Conservation (phyloP, 2,329 filamentous ascomycete species). For the Sclerotinia sclerotiorum region DNA sequence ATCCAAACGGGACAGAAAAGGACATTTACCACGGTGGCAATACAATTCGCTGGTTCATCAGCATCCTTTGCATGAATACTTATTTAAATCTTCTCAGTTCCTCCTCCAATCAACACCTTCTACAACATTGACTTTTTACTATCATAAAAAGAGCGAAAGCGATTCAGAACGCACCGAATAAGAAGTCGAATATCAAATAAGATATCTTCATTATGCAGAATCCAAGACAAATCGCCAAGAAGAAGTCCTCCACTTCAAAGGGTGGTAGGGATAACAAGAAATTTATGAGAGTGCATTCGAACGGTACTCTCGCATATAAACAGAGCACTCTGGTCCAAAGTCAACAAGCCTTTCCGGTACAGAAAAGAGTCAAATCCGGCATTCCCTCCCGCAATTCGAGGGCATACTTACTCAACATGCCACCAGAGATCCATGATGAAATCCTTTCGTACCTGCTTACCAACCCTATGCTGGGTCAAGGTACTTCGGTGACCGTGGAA, state of each 20-base stretch:
- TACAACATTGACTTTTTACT: background rate
- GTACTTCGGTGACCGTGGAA: background rate
- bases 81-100: background rate
- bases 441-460: background rate
- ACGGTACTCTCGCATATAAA: fast-evolving
- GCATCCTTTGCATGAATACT: background rate
- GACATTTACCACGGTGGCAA: background rate
- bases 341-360: no score
- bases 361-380: background rate
- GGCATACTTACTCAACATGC: background rate
- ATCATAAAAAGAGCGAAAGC: fast-evolving
- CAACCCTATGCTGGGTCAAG: background rate
- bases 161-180: no score
- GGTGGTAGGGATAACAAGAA: background rate
- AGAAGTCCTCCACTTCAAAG: background rate
- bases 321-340: no score
- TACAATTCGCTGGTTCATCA: background rate
- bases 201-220: background rate
- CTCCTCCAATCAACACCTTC: background rate
- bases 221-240: background rate
- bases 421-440: background rate
- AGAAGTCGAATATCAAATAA: background rate
- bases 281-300: no score
- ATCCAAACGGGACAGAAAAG: no score
- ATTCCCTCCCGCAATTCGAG: background rate